phyloP scores from a whole-genome alignment of 768 basidiomycete genomes.

The Podaxis mareebaensis region DNA sequence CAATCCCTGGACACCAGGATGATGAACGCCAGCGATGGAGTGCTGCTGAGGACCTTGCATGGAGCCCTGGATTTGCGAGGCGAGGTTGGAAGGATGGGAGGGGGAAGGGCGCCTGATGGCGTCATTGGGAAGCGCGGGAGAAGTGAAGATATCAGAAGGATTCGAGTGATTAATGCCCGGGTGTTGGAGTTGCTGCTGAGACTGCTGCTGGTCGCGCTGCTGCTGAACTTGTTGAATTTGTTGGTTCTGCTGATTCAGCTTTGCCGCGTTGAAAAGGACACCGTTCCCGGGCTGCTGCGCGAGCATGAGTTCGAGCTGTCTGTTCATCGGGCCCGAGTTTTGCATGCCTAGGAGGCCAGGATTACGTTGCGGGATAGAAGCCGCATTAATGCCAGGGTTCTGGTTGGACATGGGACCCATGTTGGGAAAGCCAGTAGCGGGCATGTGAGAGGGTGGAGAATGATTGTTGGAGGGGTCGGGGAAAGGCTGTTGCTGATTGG shows the following conservation, averaged over 20 bases:
- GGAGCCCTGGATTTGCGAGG: constrained; percentile 20
- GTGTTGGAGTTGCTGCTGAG: constrained; percentile 30
- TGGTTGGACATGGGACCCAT: constrained; percentile 37
- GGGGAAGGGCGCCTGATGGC: constrained; percentile 49
- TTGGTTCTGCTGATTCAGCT: constrained; percentile 33
- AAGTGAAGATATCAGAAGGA: constrained; percentile 47
- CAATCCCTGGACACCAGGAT: constrained; percentile 2
- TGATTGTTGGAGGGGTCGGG: constrained; percentile 34
- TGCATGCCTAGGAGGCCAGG: constrained; percentile 15
- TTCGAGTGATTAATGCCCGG: constrained; percentile 38
- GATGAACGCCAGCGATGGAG: not conserved
- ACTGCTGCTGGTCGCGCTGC: constrained; percentile 32
- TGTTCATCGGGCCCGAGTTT: constrained; percentile 29
- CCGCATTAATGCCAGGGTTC: constrained; percentile 22
- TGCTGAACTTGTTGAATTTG: constrained; percentile 29
- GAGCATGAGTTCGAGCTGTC: constrained; percentile 51
- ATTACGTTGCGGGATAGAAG: constrained; percentile 24
- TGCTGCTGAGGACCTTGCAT: constrained; percentile 14
- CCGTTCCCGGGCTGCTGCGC: constrained; percentile 51
- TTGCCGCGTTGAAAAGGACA: constrained; percentile 35
- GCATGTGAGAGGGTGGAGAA: constrained; percentile 38
- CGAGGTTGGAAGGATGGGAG: constrained; percentile 35
- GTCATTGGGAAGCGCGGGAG: constrained; percentile 45
- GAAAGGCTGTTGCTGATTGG: constrained; percentile 26
- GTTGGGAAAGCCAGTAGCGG: constrained; percentile 39